Evolutionary conservation across 257 asterid species (phyloP), one percentile per base, ranked within the genome.

Genomic region (Forsythia suspensa): DNA sequence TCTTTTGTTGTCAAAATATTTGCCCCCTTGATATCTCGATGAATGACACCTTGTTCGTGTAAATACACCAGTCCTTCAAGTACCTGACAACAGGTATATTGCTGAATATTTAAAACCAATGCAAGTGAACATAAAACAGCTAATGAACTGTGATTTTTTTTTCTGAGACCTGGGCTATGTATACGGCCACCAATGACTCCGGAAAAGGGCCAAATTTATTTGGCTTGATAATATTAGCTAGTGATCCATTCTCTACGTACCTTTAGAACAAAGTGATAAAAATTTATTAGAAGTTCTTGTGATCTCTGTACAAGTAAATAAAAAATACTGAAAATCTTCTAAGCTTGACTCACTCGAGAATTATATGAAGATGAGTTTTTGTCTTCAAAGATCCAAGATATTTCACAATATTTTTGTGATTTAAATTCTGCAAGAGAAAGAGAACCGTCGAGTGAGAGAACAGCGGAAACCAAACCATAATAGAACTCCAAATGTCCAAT

Each of bases 141-240:
- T 29, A 69, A 37, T 42, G 70, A 76, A 82, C 72, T 16, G 77
- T 70, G 51, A 67, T 74, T 38, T 83, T 79, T 10, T 68, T 72
- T 18, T 4, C 65, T 44, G 82, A 89, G 80, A 95, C 99, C 99
- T 96, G 99, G 67, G 99, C 88, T 76, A 96, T 96, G 87, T 91
- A 96, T 77, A 92, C 90, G 82, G 99, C 97, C 77, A 92, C 99
- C 90, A 96, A 81, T 38, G 97, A 94, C 91, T 96, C 99, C 18
- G 99, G 99, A 86, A 96, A 96, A 78, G 99, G 98, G 73, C 99
- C 99, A 85, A 96, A 96, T 84, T 96, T 96, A 84, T 92, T 96
- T 77, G 99, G 99, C 86, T 94, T 96, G 79, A 96, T 92, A 67
- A 94, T 96, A 84, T 94, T 94, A 78, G 98, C 99, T 77, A 96